Percentiles rank a stretch among this genome's conserved stretches.
phyloP scores from a whole-genome alignment of 2,329 filamentous ascomycete genomes.

The Aspergillus aculeatus region DNA sequence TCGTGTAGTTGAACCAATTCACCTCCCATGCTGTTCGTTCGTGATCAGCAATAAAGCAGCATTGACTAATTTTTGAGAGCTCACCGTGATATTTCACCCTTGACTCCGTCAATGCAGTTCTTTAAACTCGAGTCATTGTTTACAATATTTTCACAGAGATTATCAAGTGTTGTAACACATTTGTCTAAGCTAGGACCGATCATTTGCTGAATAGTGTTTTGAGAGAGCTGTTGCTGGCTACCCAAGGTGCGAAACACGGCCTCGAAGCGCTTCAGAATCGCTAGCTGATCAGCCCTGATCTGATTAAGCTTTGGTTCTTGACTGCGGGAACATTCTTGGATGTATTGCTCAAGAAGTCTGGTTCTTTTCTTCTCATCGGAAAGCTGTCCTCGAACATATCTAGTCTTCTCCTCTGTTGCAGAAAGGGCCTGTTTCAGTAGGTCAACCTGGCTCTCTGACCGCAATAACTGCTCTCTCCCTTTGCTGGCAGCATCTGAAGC shows the following conservation, averaged over 20 bases:
- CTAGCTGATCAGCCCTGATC: slow-evolving; percentile 26
- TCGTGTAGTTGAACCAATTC: background rate
- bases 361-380: slow-evolving; percentile 31
- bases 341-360: slow-evolving; percentile 32
- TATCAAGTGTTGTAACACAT: slow-evolving; percentile 16
- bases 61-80: background rate
- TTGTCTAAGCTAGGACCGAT: slow-evolving; percentile 17
- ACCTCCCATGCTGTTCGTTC: background rate
- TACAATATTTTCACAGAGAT: slow-evolving; percentile 16
- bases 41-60: background rate
- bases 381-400: slow-evolving; percentile 21
- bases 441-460: slow-evolving; percentile 18
- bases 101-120: slow-evolving; percentile 18
- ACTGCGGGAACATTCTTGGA: slow-evolving; percentile 25
- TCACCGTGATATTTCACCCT: slow-evolving; percentile 25
- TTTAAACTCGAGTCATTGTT: slow-evolving; percentile 19
- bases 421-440: slow-evolving; percentile 27
- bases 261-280: slow-evolving; percentile 21
- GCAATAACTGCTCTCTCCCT: slow-evolving; percentile 21
- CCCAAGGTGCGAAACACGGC: slow-evolving; percentile 17
- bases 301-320: slow-evolving; percentile 23
- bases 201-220: slow-evolving; percentile 14
- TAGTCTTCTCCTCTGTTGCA: slow-evolving; percentile 22
- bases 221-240: slow-evolving; percentile 14
- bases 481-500: slow-evolving; percentile 16